Percentiles rank a stretch among this genome's conserved stretches.
Conservation (phyloP, 345 rosid genomes). For the Mercurialis annua region DNA sequence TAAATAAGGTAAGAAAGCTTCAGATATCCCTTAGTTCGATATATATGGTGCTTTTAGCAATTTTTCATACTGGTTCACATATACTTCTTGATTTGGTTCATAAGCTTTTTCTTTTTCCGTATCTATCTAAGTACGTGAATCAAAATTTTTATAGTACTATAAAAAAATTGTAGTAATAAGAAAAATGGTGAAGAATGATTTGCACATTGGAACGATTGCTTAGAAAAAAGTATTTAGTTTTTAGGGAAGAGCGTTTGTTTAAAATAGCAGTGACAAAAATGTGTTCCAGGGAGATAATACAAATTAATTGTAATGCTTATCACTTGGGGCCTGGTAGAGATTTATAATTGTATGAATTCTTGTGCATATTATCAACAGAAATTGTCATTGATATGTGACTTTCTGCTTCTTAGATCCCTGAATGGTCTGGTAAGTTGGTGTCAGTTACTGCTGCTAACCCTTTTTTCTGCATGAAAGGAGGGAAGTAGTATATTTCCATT, state of each 20-base stretch:
- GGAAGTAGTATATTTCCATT: background rate
- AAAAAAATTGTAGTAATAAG: no score
- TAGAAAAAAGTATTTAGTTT: background rate
- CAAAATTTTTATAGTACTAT: background rate
- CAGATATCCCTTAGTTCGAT: conserved; percentile 7
- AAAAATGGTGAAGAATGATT: no score
- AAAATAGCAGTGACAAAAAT: background rate
- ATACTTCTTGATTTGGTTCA: background rate
- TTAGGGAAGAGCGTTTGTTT: background rate
- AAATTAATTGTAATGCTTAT: background rate
- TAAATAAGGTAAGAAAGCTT: conserved; percentile 54
- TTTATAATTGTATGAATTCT: background rate
- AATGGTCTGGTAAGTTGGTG: background rate
- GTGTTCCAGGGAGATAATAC: background rate
- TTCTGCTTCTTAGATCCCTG: background rate
- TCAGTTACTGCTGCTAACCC: background rate
- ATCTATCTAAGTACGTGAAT: background rate
- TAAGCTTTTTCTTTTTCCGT: background rate
- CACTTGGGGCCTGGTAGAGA: background rate
- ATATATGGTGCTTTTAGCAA: conserved; percentile 4
- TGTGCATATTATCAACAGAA: background rate
- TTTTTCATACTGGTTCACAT: background rate
- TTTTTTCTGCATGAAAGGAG: background rate
- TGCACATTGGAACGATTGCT: no score
- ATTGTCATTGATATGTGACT: background rate